Conservation (phyloP, 2,329 filamentous ascomycete species). For the Curvularia hawaiiensis region DNA sequence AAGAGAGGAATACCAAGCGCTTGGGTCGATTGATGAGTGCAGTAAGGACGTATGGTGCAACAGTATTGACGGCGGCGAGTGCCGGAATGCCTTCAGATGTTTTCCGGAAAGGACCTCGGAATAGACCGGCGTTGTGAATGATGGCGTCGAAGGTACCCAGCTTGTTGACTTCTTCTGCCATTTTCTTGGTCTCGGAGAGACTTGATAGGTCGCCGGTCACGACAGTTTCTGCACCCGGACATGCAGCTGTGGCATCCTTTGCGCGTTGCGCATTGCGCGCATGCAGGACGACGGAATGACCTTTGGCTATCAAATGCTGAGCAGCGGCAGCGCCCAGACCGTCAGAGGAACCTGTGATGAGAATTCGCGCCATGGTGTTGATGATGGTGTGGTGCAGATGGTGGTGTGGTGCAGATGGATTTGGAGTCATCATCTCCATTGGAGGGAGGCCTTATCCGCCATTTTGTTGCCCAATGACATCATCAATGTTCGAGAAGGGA, state of each 20-base stretch:
- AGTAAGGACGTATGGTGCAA: slow-evolving; percentile 64
- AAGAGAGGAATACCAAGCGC: slow-evolving; percentile 59
- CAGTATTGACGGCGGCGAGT: slow-evolving; percentile 61
- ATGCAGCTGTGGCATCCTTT: slow-evolving; percentile 53
- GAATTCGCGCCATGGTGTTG: slow-evolving; percentile 52
- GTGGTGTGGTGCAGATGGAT: neutral
- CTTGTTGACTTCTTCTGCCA: slow-evolving; percentile 58
- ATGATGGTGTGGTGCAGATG: neutral
- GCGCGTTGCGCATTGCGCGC: slow-evolving; percentile 62
- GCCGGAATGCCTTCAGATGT: slow-evolving; percentile 55
- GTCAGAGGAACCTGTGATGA: slow-evolving; percentile 64
- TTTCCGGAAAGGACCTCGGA: slow-evolving; percentile 50
- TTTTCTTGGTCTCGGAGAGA: slow-evolving; percentile 56
- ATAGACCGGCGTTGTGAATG: slow-evolving; percentile 64
- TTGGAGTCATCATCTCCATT: neutral
- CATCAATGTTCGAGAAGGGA: neutral
- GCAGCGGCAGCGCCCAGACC: slow-evolving; percentile 61
- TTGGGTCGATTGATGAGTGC: slow-evolving; percentile 56
- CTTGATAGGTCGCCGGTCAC: slow-evolving; percentile 60
- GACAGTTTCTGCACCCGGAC: slow-evolving; percentile 57
- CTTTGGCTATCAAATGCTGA: slow-evolving; percentile 55
- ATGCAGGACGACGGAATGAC: slow-evolving; percentile 63
- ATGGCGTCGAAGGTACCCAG: slow-evolving; percentile 60
- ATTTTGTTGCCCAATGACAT: neutral
- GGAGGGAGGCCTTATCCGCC: neutral